Percentiles rank a stretch among this genome's conserved stretches.
Evolutionary conservation across 169 alveolate species (phyloP).

Genomic region (Miamiensis avidus): DNA sequence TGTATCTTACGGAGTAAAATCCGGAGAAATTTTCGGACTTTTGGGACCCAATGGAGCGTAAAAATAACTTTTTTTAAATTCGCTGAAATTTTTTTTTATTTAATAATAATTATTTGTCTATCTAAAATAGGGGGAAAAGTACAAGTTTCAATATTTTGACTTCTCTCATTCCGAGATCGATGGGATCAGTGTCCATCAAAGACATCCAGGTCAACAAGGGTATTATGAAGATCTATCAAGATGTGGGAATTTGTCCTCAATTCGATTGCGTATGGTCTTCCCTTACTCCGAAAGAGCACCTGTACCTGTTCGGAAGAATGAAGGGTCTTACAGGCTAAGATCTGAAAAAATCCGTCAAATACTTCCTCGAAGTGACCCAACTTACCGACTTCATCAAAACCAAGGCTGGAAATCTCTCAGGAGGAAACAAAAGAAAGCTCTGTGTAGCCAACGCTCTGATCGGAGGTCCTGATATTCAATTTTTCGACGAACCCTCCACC

Average conservation of each 20-base stretch:
- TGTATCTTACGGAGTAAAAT: constrained; percentile 53
- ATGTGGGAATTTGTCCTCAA: constrained; percentile 48
- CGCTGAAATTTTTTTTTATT: neutral
- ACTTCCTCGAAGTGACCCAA: constrained; percentile 27
- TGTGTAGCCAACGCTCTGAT: constrained; percentile 87
- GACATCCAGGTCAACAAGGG: constrained; percentile 30
- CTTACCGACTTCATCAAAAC: constrained; percentile 38
- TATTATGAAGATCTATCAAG: constrained; percentile 23
- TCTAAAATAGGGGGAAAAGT: constrained; percentile 50
- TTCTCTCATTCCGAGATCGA: constrained; percentile 47
- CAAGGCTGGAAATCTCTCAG: constrained; percentile 75
- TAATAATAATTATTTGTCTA: no score
- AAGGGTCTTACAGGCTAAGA: constrained; percentile 56
- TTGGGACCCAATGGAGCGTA: constrained; percentile 80
- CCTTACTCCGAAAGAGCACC: constrained; percentile 63
- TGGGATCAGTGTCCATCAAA: constrained; percentile 52
- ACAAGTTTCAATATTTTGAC: constrained; percentile 61
- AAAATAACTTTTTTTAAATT: neutral
- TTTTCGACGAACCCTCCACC: constrained; percentile 91
- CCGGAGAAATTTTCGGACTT: constrained; percentile 74
- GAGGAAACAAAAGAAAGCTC: constrained; percentile 88
- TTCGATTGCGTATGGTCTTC: constrained; percentile 47
- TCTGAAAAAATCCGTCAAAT: constrained; percentile 19
- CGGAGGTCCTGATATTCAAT: constrained; percentile 80
- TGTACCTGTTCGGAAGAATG: constrained; percentile 65